Conservation (phyloP, 1,284 basidiomycete species). For the Caloboletus firmus region DNA sequence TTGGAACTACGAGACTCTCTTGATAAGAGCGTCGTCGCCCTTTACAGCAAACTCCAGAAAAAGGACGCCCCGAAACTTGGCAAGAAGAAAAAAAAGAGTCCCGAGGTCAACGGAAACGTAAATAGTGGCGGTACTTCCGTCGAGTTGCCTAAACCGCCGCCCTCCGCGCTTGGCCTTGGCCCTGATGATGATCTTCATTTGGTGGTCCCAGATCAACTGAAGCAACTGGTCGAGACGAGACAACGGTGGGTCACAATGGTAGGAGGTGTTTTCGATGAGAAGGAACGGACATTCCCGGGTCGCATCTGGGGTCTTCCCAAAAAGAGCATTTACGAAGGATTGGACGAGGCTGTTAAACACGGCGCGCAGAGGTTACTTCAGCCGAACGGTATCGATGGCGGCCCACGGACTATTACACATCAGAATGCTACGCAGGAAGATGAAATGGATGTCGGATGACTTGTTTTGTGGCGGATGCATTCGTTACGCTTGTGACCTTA, state of each 20-base stretch:
- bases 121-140: conserved; percentile 34
- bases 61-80: conserved; percentile 64
- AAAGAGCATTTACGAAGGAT: conserved; percentile 70
- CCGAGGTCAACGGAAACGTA: conserved; percentile 42
- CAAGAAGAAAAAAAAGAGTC: conserved; percentile 69
- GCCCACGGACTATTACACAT: conserved; percentile 42
- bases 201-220: conserved; percentile 70
- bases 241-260: conserved; percentile 73
- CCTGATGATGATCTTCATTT: conserved; percentile 66
- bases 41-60: conserved; percentile 73
- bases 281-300: conserved; percentile 62
- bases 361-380: conserved; percentile 16
- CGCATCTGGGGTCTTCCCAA: conserved; percentile 72
- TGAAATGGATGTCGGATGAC: conserved; percentile 56
- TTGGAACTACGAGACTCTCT: conserved; percentile 75
- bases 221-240: conserved; percentile 68
- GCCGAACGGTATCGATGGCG: conserved; percentile 17
- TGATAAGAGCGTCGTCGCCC: conserved; percentile 76
- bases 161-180: conserved; percentile 65
- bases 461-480: conserved; percentile 5
- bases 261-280: conserved; percentile 64
- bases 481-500: conserved; percentile 18
- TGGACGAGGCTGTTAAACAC: conserved; percentile 58
- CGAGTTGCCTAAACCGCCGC: conserved; percentile 47
- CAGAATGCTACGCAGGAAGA: conserved; percentile 46